phyloP scores from a whole-genome alignment of 2,329 filamentous ascomycete genomes.

The Grosmannia huntii region DNA sequence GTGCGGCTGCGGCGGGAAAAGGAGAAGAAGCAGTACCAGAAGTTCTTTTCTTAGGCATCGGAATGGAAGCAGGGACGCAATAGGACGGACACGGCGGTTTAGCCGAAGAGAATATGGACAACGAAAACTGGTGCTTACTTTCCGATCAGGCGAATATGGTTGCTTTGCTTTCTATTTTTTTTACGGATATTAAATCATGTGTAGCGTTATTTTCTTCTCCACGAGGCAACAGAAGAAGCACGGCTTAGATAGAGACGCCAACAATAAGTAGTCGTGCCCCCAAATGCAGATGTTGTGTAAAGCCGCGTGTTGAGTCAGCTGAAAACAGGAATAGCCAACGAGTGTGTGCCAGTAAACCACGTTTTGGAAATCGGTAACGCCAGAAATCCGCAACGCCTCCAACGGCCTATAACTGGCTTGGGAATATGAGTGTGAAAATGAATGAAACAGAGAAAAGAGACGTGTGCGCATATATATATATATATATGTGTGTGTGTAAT shows the following conservation, averaged over 20 bases:
- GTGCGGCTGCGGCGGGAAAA: conserved; percentile 63
- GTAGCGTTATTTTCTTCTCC: not conserved
- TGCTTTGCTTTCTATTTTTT: not conserved
- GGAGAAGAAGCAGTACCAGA: conserved; percentile 86
- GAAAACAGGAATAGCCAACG: not conserved
- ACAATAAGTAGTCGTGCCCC: not conserved
- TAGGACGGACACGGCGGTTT: not conserved
- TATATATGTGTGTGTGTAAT: not conserved
- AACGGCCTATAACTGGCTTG: not conserved
- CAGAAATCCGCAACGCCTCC: not conserved
- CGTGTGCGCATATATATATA: not conserved
- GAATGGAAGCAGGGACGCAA: too few relatives aligned
- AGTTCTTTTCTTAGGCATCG: conserved; percentile 53
- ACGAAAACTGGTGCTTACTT: not conserved
- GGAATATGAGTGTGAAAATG: not conserved
- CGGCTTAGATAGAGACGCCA: not conserved
- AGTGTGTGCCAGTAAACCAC: not conserved
- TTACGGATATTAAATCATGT: not conserved
- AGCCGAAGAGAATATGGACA: not conserved
- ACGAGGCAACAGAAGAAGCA: not conserved
- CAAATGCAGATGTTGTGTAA: not conserved
- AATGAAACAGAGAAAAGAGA: not conserved
- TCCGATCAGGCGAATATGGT: not conserved
- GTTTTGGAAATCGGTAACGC: not conserved
- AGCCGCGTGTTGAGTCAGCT: too few relatives aligned